A percentile compares a stretch with the other conserved stretches of the same genome.
phyloP scores from a whole-genome alignment of 352 stramenopile genomes.

The Phytophthora tubulina region DNA sequence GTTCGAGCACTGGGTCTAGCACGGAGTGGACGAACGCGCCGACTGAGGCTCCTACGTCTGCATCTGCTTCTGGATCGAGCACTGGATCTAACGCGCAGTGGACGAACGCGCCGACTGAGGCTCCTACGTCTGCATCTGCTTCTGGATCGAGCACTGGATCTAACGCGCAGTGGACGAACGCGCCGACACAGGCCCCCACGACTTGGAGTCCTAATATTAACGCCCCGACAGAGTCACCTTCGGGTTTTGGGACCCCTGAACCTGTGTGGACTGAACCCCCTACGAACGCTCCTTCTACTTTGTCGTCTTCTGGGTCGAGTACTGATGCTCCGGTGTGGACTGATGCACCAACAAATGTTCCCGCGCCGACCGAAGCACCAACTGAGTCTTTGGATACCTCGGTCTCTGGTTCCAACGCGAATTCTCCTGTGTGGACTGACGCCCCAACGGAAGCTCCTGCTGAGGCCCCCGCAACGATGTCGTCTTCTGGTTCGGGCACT shows the following conservation, averaged over 20 bases:
- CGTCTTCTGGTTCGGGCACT: conserved; percentile 2
- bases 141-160: background rate
- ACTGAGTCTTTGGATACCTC: conserved; percentile 2
- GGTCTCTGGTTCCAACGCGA: conserved; percentile 8
- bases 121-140: background rate
- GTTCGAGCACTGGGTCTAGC: conserved; percentile 15
- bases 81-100: background rate
- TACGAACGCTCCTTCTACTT: conserved; percentile 1
- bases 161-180: conserved; percentile 6
- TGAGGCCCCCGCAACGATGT: background rate
- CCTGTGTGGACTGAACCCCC: background rate
- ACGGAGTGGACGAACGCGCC: background rate
- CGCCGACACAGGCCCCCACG: conserved; percentile 14
- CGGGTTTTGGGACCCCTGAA: background rate
- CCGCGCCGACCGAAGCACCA: conserved; percentile 6
- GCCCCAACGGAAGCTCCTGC: conserved; percentile 14
- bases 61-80: conserved; percentile 11
- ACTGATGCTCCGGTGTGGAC: background rate
- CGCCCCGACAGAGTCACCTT: conserved; percentile 13
- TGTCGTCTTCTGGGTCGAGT: background rate
- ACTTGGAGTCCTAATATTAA: background rate
- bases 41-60: conserved; percentile 6
- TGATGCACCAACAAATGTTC: conserved; percentile 18
- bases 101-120: background rate
- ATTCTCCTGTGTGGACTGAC: conserved; percentile 12